Evolutionary conservation across 2,329 filamentous ascomycete species (phyloP).

Genomic region (Sclerotiophoma versabilis): DNA sequence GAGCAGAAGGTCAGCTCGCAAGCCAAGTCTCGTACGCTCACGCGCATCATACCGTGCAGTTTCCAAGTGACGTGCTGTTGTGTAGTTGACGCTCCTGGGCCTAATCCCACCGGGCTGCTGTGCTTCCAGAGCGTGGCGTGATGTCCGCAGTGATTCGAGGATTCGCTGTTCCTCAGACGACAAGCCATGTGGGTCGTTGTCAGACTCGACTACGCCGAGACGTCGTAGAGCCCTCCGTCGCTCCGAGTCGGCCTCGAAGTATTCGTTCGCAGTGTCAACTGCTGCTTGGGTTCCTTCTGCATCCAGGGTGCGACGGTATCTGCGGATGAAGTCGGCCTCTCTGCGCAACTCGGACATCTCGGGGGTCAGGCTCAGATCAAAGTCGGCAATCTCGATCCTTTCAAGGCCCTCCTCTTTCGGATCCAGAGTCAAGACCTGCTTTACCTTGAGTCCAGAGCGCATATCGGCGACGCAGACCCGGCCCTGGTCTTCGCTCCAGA

Average conservation of each 20-base stretch:
- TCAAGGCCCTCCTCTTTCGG: constrained; percentile 63
- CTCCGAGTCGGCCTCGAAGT: constrained; percentile 51
- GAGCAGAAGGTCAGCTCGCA: constrained; percentile 14
- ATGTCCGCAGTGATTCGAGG: constrained; percentile 54
- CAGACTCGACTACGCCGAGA: constrained; percentile 49
- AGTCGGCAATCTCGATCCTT: constrained; percentile 64
- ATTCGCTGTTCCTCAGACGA: constrained; percentile 56
- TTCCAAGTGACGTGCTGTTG: constrained; percentile 31
- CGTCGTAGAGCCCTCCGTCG: constrained; percentile 42
- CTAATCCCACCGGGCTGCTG: constrained; percentile 45
- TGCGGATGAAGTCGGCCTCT: constrained; percentile 54
- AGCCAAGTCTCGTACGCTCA: neutral
- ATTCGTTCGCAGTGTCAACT: constrained; percentile 52
- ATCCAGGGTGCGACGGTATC: constrained; percentile 50
- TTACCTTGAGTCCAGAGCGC: constrained; percentile 69
- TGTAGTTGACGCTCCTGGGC: constrained; percentile 55
- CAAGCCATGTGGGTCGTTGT: constrained; percentile 56
- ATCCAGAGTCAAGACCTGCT: constrained; percentile 73
- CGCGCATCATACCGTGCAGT: constrained; percentile 33
- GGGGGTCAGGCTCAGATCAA: constrained; percentile 39
- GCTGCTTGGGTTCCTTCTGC: constrained; percentile 48
- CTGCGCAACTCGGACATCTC: constrained; percentile 58
- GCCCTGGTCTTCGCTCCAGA: constrained; percentile 91
- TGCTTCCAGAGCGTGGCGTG: constrained; percentile 53
- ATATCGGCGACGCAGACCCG: constrained; percentile 77